Base-by-base conservation (phyloP, 108 stramenopile species). In the Stephanodiscus triporus region DNA sequence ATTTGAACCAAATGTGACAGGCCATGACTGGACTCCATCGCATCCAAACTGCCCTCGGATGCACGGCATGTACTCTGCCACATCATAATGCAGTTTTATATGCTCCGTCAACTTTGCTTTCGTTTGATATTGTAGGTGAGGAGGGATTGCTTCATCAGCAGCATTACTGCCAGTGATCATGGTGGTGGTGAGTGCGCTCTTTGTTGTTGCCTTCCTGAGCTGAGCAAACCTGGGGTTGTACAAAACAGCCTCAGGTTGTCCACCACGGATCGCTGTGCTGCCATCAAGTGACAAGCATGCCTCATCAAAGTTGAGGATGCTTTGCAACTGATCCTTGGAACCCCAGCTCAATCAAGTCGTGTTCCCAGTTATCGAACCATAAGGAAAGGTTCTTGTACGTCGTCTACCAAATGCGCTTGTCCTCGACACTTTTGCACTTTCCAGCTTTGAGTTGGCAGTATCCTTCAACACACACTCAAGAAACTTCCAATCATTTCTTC, bases 101-200 rank as follows among this genome's bases (percentile, higher is more conserved):
- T 29, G 34, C 7, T 57, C 56, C 0, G 29, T 29, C 7, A 29
- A 57, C 29, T 57, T 26, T 30, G 29, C 51, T 24, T 53, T 53
- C 8, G 51, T 20, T 8, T 22, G 23, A 24, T 24, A 53, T 24
- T 53, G 19, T 24, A 57, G 6, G 27, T 57, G 56, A 57, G 56
- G 27, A 20, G 38, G 55, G 0, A 70, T 40, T 1, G 37, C 34
- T 43, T 57, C 55, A 43, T 56, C 55, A 3, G 68, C 53, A 70
- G 55, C 68, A 38, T 53, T 69, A 22, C 68, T 69, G 20, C 68
- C 68, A 17, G 68, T n/a, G n/a, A n/a, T n/a, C n/a, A n/a, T n/a
- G n/a, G n/a, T n/a, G n/a, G n/a, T n/a, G n/a, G n/a, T n/a, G n/a
- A n/a, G n/a, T n/a, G n/a, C n/a, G n/a, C n/a, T n/a, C n/a, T n/a